Base-by-base conservation (phyloP, 257 asterid species). In the Solanum arcanum region DNA sequence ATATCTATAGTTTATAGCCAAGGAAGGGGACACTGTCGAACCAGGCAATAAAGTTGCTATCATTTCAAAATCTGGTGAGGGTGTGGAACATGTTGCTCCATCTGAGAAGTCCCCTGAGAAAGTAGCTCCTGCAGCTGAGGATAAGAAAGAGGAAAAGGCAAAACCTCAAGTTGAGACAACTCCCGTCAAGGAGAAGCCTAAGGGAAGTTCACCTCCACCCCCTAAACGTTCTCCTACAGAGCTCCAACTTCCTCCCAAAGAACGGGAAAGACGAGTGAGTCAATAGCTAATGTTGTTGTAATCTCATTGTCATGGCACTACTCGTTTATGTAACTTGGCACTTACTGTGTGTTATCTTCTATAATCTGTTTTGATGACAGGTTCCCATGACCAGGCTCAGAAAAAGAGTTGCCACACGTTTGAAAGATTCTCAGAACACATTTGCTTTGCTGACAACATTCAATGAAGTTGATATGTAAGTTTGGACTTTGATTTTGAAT, bases 361-460 rank as follows among this genome's bases (percentile, higher is more conserved):
- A 13, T 46, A 82, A 46, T 87, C 41, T 87, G 68, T 70, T 83
- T 42, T 87, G 20, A 20, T 89, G 80, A 31, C 90, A 97, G 99
- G 99, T 97, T 88, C 97, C 99, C 14, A 97, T 97, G 99, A 97
- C 99, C 78, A 95, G 99, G 93, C 97, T 97, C 76, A 93, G 99
- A 89, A 96, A 97, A 90, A 86, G 99, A 86, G 98, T 97, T 87
- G 98, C 98, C 74, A 92, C 96, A 2, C 95, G 99, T 87, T 90
- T 97, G 96, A 96, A 97, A 91, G 99, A 97, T 93, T 96, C 99
- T 68, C 99, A 97, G 83, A 97, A 97, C 90, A 97, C 99, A 83
- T 97, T 94, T 91, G 99, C 99, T 21, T 83, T 96, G 95, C 88
- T 96, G 93, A 97, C 99, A 23, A 97, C 99, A 60, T 96, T 96